Base-by-base conservation (phyloP, 179 eudicot genomes). In the Carnegiea gigantea region DNA sequence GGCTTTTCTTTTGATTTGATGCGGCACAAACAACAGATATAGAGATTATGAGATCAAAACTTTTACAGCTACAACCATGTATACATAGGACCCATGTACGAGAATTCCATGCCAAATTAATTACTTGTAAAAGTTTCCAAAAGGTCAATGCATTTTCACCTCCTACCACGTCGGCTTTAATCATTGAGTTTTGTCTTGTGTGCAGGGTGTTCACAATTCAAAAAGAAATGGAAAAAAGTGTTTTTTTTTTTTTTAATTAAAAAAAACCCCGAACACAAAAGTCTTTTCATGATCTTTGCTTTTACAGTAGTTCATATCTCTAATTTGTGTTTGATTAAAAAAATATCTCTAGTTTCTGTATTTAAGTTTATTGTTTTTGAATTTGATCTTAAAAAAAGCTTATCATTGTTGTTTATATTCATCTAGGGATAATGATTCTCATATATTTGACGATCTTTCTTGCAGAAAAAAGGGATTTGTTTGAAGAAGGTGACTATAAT, bases 51-150 rank as follows among this genome's bases (percentile, higher is more conserved):
- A 14, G 38, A 67, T 67, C 38, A 62, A 62, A 62, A 2, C 68
- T 62, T 62, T 62, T 2, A 62, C 68, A 62, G 1, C 9, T 13
- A 51, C 57, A 51, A 51, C 17, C 57, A 11, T 12, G 0, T 24
- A 62, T 51, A 51, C 14, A 62, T 23, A n/a, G 72, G 72, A 67
- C 72, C 38, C 40, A 28, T 4, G 72, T 67, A 28, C 72, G 72
- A 67, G 72, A 67, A 26, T 67, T 67, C 38, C 18, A 67, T 67
- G 72, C 36, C 36, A 67, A 67, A 67, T 67, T 67, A 67, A 67
- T 13, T 9, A n/a, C 23, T 18, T 17, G 14, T 9, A 23, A 62
- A 62, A 62, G 23, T 62, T 15, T 62, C 21, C 4, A 62, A 62
- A 62, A 62, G 68, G 68, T 62, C 30, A 62, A 62, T 62, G 68